Base-by-base conservation (phyloP, 2,329 filamentous ascomycete genomes). In the Aureobasidium sp. region DNA sequence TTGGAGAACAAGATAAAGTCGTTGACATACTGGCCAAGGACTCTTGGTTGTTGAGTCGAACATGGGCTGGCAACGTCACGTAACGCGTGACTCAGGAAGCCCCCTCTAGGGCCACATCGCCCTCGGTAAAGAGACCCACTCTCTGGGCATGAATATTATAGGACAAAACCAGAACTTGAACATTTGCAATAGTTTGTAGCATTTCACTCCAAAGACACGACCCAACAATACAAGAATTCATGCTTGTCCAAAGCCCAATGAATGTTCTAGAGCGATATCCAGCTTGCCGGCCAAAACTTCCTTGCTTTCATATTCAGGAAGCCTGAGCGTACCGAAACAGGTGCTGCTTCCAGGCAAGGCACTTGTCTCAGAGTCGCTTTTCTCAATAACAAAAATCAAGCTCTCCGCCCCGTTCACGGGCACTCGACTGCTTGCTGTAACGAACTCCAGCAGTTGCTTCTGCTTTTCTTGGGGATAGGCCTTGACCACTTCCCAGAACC, bases 401-500 rank as follows among this genome's bases (percentile, higher is more conserved):
- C 89, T 91, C 65, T 84, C 83, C 70, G 92, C 85, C 2, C 94
- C 94, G 22, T 90, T 91, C 0, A 96, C 89, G 0, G 94, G 94
- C 1, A 97, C 84, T 2, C 94, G 84, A 70, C 97, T 92, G 68
- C 87, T 93, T 0, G 93, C 93, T 15, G 94, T 99, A 34, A 99
- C 92, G 70, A 99, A 99, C 72, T 97, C 91, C 36, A 99, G 80
- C 37, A 99, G 77, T 68, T 84, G 85, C 58, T 86, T 83, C 74
- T 88, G 88, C 79, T 92, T 88, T 48, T 82, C 79, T 17, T 87
- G 81, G 63, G 85, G 81, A 70, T 84, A 94, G 39, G 72, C 74
- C 66, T 82, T 82, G 1, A 96, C 88, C 8, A 97, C 82, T 14
- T 81, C 81, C 94, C 94, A 99, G 72, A 99, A 97, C 67, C 89